Conservation (phyloP, 2,329 filamentous ascomycete genomes). For the Diaporthe sp. region DNA sequence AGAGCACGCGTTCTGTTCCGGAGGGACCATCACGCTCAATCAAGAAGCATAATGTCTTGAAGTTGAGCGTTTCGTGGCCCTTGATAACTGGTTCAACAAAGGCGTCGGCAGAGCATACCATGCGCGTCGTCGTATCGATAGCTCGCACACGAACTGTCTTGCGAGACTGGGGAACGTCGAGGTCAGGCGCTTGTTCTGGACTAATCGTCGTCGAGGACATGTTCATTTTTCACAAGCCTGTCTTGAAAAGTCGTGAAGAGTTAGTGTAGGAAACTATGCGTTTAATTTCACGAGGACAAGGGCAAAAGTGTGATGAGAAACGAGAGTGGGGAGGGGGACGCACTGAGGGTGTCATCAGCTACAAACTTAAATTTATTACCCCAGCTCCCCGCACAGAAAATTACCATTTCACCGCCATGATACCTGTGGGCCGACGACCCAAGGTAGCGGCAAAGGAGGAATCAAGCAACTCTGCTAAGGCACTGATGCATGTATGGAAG, state of each 20-base stretch:
- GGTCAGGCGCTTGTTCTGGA: not conserved
- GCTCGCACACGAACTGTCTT: conserved; percentile 8
- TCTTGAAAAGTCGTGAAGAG: not conserved
- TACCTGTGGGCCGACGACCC: too few species aligned
- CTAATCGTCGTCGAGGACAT: not conserved
- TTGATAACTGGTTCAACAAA: not conserved
- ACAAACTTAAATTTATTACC: not conserved
- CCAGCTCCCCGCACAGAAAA: not conserved
- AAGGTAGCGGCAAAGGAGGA: not conserved
- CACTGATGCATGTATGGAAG: too few species aligned
- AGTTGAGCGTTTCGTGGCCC: conserved; percentile 10
- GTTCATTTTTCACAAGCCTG: not conserved
- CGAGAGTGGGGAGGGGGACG: not conserved
- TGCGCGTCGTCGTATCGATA: conserved; percentile 9
- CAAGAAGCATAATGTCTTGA: conserved; percentile 8
- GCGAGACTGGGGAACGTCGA: not conserved
- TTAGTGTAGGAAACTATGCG: not conserved
- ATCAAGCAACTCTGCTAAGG: too few species aligned
- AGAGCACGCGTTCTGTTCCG: not conserved
- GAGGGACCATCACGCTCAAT: not conserved
- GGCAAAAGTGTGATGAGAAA: not conserved
- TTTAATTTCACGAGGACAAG: not conserved
- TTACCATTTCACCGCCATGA: not conserved
- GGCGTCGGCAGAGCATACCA: conserved; percentile 8
- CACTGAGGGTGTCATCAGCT: not conserved